phyloP scores from a whole-genome alignment of 768 basidiomycete genomes.

The Tephrocybe sp. region DNA sequence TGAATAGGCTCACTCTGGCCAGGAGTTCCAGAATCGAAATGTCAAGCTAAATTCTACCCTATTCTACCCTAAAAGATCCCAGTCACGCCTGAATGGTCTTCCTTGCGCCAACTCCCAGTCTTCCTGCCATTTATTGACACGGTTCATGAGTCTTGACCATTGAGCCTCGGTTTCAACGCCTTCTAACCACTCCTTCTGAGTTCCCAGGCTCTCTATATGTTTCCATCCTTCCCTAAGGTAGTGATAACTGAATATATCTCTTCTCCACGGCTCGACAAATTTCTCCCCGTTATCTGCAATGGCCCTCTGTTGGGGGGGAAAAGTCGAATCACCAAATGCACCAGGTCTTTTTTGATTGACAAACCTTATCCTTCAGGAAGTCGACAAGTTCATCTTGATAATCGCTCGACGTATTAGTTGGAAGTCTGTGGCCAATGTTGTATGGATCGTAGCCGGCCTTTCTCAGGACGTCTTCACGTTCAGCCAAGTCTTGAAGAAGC shows the following conservation, averaged over 20 bases:
- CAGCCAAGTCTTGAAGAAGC: conserved; percentile 39
- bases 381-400: conserved; percentile 42
- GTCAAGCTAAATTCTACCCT: too few species aligned
- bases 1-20: too few species aligned
- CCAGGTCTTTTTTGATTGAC: too few species aligned
- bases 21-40: too few species aligned
- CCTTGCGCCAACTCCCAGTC: conserved; percentile 47
- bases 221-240: conserved; percentile 44
- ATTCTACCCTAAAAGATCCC: too few species aligned
- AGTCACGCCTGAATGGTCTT: conserved; percentile 10
- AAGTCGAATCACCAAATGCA: too few species aligned
- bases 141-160: conserved; percentile 49
- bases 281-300: conserved; percentile 42
- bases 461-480: conserved; percentile 39
- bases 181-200: conserved; percentile 41
- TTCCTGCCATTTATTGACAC: conserved; percentile 48
- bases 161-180: conserved; percentile 51
- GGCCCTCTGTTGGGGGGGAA: conserved; percentile 23
- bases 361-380: conserved; percentile 30
- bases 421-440: conserved; percentile 44
- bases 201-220: conserved; percentile 41
- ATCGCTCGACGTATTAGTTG: conserved; percentile 32
- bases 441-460: conserved; percentile 48
- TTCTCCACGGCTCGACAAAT: conserved; percentile 53
- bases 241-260: conserved; percentile 30